Conservation (phyloP, 1,284 basidiomycete genomes). For the Pseudozyma hubeiensis region DNA sequence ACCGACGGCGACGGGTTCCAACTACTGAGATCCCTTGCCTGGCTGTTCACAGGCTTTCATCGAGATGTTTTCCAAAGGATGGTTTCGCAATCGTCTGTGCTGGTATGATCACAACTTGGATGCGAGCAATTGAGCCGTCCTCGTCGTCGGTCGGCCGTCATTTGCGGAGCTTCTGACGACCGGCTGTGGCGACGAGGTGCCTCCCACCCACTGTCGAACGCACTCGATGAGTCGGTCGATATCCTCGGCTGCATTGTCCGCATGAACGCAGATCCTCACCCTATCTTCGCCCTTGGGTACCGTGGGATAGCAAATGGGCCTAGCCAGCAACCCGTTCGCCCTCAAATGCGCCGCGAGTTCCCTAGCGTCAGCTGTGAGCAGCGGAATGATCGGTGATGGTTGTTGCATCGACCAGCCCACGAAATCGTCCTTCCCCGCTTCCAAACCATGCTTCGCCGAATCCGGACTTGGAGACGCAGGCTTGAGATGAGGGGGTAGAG, state of each 20-base stretch:
- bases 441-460: background rate
- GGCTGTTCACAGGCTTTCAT: too few relatives aligned
- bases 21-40: conserved; percentile 9
- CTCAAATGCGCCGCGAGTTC: conserved; percentile 78
- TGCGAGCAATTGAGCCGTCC: conserved; percentile 11
- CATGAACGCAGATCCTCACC: conserved; percentile 85
- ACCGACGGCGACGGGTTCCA: conserved; percentile 5
- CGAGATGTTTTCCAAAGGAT: too few relatives aligned
- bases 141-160: background rate
- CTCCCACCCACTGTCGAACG: conserved; percentile 22
- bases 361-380: conserved; percentile 81
- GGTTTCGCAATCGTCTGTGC: background rate
- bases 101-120: conserved; percentile 26
- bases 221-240: conserved; percentile 71
- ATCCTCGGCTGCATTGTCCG: conserved; percentile 77
- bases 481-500: conserved; percentile 27
- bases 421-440: conserved; percentile 11
- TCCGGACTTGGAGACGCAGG: background rate
- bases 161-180: background rate
- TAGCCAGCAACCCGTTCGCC: conserved; percentile 76
- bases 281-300: conserved; percentile 84
- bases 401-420: conserved; percentile 43
- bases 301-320: conserved; percentile 79
- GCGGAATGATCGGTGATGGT: conserved; percentile 81
- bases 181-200: too few relatives aligned